These are phyloP conservation scores for Lecanosticta acicola DNA, from an alignment of 2,329 filamentous ascomycete species.

Conservation along the genomic window DNA sequence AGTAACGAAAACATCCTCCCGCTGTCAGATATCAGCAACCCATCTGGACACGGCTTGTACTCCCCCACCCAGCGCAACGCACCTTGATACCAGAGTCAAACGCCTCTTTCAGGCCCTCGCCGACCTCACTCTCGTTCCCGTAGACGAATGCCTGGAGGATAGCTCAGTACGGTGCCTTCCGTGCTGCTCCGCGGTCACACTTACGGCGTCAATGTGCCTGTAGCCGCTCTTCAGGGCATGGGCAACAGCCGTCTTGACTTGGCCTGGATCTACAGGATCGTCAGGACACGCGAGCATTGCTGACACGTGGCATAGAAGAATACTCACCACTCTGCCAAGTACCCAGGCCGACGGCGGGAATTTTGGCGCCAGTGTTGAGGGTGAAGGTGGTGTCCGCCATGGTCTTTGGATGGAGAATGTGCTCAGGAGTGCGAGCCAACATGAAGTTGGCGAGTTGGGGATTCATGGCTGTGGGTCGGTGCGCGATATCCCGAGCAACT, in stretches of 20 bases:
- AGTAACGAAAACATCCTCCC: constrained; percentile 75
- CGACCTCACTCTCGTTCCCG: constrained; percentile 77
- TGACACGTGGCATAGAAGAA: not conserved
- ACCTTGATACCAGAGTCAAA: constrained; percentile 59
- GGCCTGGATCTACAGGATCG: constrained; percentile 31
- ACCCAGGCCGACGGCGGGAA: constrained; percentile 35
- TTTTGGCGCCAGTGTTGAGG: constrained; percentile 36
- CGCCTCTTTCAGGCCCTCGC: constrained; percentile 67
- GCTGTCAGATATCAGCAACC: constrained; percentile 22
- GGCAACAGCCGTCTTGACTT: constrained; percentile 44
- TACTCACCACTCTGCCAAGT: constrained; percentile 34
- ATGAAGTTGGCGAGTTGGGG: constrained; percentile 29
- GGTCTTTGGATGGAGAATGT: constrained; percentile 25
- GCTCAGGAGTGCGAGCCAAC: constrained; percentile 24
- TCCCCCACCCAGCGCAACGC: not conserved
- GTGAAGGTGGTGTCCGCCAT: constrained; percentile 29
- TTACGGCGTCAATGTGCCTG: constrained; percentile 55
- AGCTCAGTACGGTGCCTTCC: not conserved
- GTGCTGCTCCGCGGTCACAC: not conserved
- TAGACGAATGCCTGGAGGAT: constrained; percentile 61
- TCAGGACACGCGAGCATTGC: constrained; percentile 1
- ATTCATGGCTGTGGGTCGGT: constrained; percentile 22
- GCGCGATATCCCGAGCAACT: not conserved
- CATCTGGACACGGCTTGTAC: not conserved
- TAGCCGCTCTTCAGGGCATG: constrained; percentile 47